Percentiles rank a stretch among this genome's conserved stretches.
Conservation (phyloP, 2,329 filamentous ascomycete species). For the Aspergillus niger region DNA sequence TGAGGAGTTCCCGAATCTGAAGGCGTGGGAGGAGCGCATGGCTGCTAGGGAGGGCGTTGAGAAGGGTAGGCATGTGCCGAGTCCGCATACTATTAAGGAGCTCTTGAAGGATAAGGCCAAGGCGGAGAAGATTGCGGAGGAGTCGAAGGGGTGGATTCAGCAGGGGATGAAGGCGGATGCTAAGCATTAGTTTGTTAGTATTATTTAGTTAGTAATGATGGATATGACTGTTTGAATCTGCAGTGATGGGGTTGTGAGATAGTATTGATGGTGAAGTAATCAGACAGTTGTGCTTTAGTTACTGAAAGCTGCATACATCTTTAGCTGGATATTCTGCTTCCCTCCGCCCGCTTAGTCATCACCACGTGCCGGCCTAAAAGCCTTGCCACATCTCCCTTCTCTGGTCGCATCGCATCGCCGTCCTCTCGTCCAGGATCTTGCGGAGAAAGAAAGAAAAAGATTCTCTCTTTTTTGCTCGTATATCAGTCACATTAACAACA, state of each 20-base stretch:
- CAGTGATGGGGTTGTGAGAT: too few relatives aligned
- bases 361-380: conserved; percentile 16
- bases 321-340: neutral
- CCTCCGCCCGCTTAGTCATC: conserved; percentile 8
- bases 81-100: conserved; percentile 63
- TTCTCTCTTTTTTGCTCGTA: conserved; percentile 6
- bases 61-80: conserved; percentile 73
- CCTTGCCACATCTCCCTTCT: conserved; percentile 15
- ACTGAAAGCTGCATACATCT: neutral
- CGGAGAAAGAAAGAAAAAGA: neutral
- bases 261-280: too few relatives aligned
- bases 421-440: neutral
- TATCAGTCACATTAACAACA: conserved; percentile 12
- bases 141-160: conserved; percentile 66
- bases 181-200: conserved; percentile 10
- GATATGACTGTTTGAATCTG: too few relatives aligned
- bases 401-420: neutral
- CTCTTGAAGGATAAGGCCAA: conserved; percentile 58
- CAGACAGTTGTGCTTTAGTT: too few relatives aligned
- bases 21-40: conserved; percentile 75
- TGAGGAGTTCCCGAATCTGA: conserved; percentile 71
- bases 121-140: conserved; percentile 59
- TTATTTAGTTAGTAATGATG: neutral
- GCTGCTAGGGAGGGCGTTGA: conserved; percentile 69
- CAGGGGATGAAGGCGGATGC: conserved; percentile 68